phyloP scores from a whole-genome alignment of 495 filamentous ascomycete species.

The Aspergillus olivimuriae region DNA sequence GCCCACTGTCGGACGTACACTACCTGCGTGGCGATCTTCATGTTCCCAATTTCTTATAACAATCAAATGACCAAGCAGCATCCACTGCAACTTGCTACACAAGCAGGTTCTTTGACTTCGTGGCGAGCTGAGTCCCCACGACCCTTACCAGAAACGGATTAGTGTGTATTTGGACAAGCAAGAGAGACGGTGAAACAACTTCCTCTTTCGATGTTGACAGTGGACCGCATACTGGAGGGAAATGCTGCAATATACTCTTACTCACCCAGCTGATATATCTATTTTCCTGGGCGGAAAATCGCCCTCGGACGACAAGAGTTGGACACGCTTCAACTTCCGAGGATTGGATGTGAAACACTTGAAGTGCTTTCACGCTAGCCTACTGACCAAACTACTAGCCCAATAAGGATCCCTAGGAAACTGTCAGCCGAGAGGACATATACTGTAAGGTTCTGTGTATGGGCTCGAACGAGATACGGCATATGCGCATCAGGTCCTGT shows the following conservation, averaged over 20 bases:
- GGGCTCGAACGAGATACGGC: constrained; percentile 20
- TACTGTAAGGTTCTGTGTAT: constrained; percentile 13
- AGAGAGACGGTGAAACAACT: constrained; percentile 30
- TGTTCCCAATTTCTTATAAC: no score
- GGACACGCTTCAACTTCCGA: constrained; percentile 22
- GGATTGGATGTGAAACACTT: constrained; percentile 25
- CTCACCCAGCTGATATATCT: constrained; percentile 26
- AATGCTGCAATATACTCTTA: constrained; percentile 25
- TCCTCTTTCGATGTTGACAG: constrained; percentile 27
- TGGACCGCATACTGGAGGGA: constrained; percentile 23
- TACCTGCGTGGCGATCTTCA: no score
- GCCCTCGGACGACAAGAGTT: constrained; percentile 23
- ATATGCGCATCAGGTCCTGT: constrained; percentile 17
- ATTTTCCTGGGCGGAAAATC: constrained; percentile 26
- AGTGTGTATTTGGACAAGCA: constrained; percentile 25
- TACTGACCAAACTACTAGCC: constrained; percentile 25
- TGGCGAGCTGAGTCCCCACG: no score
- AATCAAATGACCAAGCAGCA: no score
- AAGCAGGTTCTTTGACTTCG: no score
- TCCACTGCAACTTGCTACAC: no score
- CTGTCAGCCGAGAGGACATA: constrained; percentile 18
- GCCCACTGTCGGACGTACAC: no score
- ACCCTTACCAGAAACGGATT: no score
- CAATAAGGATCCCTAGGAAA: constrained; percentile 18
- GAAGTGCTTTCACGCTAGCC: constrained; percentile 24